A percentile compares a stretch with the other conserved stretches of the same genome.
Evolutionary conservation across 768 basidiomycete genomes (phyloP).

Genomic region (Sporobolomyces phaffii): DNA sequence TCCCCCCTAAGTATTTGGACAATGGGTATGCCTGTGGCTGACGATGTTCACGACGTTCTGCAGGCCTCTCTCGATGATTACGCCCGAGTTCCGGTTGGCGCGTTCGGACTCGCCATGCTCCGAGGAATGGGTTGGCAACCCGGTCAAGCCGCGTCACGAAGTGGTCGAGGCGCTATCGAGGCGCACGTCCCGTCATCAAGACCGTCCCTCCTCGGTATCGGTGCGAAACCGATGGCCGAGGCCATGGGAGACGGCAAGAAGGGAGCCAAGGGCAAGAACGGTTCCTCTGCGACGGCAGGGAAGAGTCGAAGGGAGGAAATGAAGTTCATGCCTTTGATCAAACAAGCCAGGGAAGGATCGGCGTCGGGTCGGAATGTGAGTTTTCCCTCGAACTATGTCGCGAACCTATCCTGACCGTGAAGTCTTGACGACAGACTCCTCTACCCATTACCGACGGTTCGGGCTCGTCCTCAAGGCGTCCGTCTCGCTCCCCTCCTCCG

Average conservation of each 20-base stretch:
- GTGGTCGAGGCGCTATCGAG: constrained; percentile 59
- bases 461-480: constrained; percentile 52
- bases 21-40: background rate
- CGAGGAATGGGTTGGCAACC: constrained; percentile 97
- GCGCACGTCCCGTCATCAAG: constrained; percentile 76
- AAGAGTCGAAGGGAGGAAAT: constrained; percentile 55
- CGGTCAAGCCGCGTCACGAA: constrained; percentile 64
- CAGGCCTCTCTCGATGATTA: constrained; percentile 74
- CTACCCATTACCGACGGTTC: constrained; percentile 44
- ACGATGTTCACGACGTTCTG: background rate
- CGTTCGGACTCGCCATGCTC: constrained; percentile 86
- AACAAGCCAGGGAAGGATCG: constrained; percentile 53
- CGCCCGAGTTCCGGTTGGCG: constrained; percentile 78
- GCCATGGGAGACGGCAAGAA: constrained; percentile 53
- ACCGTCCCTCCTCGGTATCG: constrained; percentile 82
- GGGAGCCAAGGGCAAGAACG: constrained; percentile 43
- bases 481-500: constrained; percentile 43
- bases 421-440: constrained; percentile 47
- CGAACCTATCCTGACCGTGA: constrained; percentile 8
- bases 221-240: constrained; percentile 78
- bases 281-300: constrained; percentile 44
- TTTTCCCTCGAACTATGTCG: background rate
- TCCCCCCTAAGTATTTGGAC: background rate
- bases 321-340: constrained; percentile 77
- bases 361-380: constrained; percentile 16